Evolutionary conservation across 225 moss, liverwort and hornwort genomes (phyloP).

Genomic region (Pseudisothecium myosuroides): DNA sequence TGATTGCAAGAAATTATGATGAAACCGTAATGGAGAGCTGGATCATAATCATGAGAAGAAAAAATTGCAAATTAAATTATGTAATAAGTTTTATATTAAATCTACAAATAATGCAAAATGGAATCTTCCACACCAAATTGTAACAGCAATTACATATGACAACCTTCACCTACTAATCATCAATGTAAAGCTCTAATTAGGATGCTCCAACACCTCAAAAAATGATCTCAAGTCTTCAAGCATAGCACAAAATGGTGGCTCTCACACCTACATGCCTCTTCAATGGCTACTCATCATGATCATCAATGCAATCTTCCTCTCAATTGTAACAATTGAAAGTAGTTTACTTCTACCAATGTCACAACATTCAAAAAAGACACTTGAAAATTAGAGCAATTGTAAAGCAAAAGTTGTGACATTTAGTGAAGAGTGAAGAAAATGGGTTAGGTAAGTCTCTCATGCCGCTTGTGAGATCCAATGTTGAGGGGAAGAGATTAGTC

Average conservation of each 20-base stretch:
- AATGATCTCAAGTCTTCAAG: background rate
- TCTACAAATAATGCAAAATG: background rate
- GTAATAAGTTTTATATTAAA: background rate
- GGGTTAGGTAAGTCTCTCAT: background rate
- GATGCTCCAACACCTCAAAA: background rate
- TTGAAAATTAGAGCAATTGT: too few relatives aligned
- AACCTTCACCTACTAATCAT: background rate
- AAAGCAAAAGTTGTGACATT: background rate
- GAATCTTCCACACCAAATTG: background rate
- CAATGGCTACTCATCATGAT: background rate
- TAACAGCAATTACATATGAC: accelerated
- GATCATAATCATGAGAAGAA: background rate
- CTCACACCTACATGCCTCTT: background rate
- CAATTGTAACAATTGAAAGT: background rate
- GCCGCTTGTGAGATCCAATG: accelerated
- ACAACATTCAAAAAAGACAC: background rate
- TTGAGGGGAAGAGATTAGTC: background rate
- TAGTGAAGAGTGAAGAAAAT: background rate
- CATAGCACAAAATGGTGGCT: background rate
- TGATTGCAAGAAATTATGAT: background rate
- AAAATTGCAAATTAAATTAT: background rate
- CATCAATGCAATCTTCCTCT: background rate
- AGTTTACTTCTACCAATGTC: background rate
- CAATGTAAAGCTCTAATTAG: background rate
- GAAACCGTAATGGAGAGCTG: background rate